These are phyloP conservation scores for Cyamopsis tetragonoloba DNA, from an alignment of 306 rosid genomes.

Conservation along the genomic window DNA sequence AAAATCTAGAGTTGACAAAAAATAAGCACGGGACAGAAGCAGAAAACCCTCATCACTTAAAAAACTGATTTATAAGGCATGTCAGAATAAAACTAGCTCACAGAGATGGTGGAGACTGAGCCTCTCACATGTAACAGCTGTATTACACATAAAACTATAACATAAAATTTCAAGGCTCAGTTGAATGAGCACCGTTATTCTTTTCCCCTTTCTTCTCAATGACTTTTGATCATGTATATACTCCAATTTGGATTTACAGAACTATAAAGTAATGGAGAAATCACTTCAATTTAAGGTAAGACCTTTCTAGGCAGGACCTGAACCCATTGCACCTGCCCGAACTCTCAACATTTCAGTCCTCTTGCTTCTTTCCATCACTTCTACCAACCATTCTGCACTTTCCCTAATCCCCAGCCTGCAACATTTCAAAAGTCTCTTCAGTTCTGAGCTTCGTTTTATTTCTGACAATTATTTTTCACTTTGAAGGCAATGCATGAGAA, in stretches of 20 bases:
- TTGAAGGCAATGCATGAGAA: background rate
- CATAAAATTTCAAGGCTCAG: conserved; percentile 22
- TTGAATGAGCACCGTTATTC: conserved; percentile 18
- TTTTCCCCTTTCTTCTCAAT: background rate
- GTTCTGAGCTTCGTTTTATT: background rate
- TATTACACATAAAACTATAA: conserved; percentile 18
- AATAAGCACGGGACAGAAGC: conserved; percentile 21
- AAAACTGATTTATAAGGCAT: conserved; percentile 14
- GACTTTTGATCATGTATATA: conserved; percentile 26
- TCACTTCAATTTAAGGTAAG: conserved; percentile 17
- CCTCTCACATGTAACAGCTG: conserved; percentile 19
- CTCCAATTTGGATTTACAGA: conserved; percentile 41
- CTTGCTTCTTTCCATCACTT: conserved; percentile 95
- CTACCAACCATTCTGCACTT: conserved; percentile 92
- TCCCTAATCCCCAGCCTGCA: conserved; percentile 86
- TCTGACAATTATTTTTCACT: conserved; percentile 3
- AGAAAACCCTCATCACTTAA: conserved; percentile 27
- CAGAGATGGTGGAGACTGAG: conserved; percentile 8
- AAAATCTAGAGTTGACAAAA: conserved; percentile 20
- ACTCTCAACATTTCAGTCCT: conserved; percentile 84
- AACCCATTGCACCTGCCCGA: conserved; percentile 69
- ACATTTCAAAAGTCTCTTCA: conserved; percentile 3
- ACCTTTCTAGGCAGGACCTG: conserved; percentile 43
- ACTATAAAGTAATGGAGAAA: conserved; percentile 26
- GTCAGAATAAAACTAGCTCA: conserved; percentile 14